phyloP scores from a whole-genome alignment of 495 filamentous ascomycete species.

The Aspergillus homomorphus region DNA sequence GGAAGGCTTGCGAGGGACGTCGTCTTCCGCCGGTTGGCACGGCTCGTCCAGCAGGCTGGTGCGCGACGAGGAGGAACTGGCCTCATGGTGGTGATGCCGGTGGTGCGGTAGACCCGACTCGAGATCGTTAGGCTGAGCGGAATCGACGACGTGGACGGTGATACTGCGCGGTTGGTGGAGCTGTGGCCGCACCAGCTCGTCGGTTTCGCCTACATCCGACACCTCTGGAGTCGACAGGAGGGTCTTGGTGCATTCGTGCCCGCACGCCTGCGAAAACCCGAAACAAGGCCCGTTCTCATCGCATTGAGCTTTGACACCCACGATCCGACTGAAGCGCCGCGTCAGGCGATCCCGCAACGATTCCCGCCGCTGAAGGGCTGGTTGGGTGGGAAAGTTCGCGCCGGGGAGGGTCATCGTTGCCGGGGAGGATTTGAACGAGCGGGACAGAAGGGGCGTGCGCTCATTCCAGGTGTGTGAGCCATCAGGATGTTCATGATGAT shows the following conservation, averaged over 20 bases:
- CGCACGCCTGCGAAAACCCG: conserved; percentile 82
- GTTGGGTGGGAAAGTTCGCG: neutral
- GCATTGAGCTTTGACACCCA: conserved; percentile 66
- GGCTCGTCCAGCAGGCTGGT: conserved; percentile 10
- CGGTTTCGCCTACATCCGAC: conserved; percentile 13
- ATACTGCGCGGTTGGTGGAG: conserved; percentile 19
- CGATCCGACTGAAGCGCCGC: conserved; percentile 58
- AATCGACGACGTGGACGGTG: conserved; percentile 5
- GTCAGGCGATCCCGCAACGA: conserved; percentile 38
- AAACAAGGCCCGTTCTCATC: conserved; percentile 75
- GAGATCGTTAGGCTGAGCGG: neutral
- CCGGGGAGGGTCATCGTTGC: conserved; percentile 14
- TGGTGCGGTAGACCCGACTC: conserved; percentile 10
- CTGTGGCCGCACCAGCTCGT: conserved; percentile 6
- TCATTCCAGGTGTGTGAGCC: conserved; percentile 33
- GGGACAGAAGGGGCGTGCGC: conserved; percentile 42
- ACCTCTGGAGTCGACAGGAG: conserved; percentile 15
- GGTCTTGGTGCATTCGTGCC: conserved; percentile 63
- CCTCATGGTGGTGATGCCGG: neutral
- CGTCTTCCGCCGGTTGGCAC: conserved; percentile 19
- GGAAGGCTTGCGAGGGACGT: neutral
- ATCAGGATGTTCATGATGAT: conserved; percentile 20
- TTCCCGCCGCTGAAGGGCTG: conserved; percentile 17
- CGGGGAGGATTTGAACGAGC: conserved; percentile 26
- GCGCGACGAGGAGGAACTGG: conserved; percentile 17